These are phyloP conservation scores for Solanum sitiens DNA, from an alignment of 257 asterid genomes.

Conservation along the genomic window DNA sequence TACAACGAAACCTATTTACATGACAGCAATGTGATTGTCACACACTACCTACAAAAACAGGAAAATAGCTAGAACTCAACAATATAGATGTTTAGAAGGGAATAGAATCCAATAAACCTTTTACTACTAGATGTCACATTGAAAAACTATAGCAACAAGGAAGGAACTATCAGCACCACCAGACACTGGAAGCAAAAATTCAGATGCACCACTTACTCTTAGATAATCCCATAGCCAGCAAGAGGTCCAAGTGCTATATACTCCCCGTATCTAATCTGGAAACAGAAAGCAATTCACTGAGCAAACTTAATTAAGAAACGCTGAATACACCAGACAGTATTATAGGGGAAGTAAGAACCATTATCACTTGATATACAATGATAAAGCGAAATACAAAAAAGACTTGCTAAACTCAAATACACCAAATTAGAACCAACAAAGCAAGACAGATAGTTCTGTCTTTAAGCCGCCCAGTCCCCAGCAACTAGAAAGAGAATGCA, in stretches of 20 bases:
- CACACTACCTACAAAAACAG: neutral
- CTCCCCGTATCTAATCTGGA: slow-evolving; percentile 82
- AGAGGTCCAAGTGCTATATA: slow-evolving; percentile 73
- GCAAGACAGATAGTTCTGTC: neutral
- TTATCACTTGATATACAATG: neutral
- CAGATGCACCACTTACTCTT: slow-evolving; percentile 93
- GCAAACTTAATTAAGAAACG: neutral
- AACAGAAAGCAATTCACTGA: neutral
- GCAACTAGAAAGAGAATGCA: too few relatives aligned
- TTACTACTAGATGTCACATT: slow-evolving; percentile 87
- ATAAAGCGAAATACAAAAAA: too few relatives aligned
- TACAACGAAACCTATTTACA: neutral
- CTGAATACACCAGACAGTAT: neutral
- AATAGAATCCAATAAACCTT: slow-evolving; percentile 30
- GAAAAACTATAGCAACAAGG: slow-evolving; percentile 60
- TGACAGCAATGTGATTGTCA: neutral
- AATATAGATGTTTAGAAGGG: neutral
- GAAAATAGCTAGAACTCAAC: neutral
- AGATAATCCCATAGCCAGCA: slow-evolving; percentile 96
- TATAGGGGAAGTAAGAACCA: neutral
- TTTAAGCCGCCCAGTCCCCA: too few relatives aligned
- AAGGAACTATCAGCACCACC: slow-evolving; percentile 94
- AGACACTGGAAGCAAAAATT: slow-evolving; percentile 89
- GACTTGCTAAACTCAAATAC: neutral
- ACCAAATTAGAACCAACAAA: neutral